Evolutionary conservation across 768 basidiomycete genomes (phyloP).

Genomic region (Asterophora lycoperdoides): DNA sequence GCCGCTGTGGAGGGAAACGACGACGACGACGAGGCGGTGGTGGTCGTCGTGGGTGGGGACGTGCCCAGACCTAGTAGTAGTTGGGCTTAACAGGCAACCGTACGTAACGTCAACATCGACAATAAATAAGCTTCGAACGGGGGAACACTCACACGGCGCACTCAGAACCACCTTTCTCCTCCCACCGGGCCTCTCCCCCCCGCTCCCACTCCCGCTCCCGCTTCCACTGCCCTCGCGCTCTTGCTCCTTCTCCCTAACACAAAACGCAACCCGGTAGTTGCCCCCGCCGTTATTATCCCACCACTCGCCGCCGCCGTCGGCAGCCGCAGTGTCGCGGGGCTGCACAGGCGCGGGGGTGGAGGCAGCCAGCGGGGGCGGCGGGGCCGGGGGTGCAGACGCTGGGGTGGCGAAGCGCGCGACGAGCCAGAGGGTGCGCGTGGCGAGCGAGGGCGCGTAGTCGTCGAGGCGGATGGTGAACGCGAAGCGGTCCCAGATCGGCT

Average conservation of each 20-base stretch:
- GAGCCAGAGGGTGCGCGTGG: slow-evolving; percentile 53
- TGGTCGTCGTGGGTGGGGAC: too few relatives aligned
- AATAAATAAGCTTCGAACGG: too few relatives aligned
- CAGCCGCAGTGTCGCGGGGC: slow-evolving; percentile 7
- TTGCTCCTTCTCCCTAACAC: slow-evolving; percentile 13
- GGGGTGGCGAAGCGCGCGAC: slow-evolving; percentile 46
- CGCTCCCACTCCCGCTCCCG: too few relatives aligned
- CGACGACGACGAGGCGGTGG: background rate
- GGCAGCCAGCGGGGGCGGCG: background rate
- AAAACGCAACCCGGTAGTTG: slow-evolving; percentile 79
- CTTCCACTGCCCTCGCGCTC: too few relatives aligned
- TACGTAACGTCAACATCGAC: too few relatives aligned
- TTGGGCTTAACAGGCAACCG: too few relatives aligned
- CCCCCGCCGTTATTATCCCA: slow-evolving; percentile 87
- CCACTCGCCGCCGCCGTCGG: slow-evolving; percentile 63
- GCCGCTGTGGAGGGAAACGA: background rate
- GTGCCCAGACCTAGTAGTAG: too few relatives aligned
- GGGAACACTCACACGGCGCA: too few relatives aligned
- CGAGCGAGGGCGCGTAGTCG: slow-evolving; percentile 55
- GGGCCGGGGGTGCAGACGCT: too few relatives aligned
- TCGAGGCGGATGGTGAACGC: slow-evolving; percentile 63
- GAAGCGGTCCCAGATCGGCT: slow-evolving; percentile 69
- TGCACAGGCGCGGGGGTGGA: background rate
- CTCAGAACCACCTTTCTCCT: too few relatives aligned
- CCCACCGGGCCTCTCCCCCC: too few relatives aligned